Evolutionary conservation across 345 rosid species (phyloP).

Genomic region (Microcos paniculata): DNA sequence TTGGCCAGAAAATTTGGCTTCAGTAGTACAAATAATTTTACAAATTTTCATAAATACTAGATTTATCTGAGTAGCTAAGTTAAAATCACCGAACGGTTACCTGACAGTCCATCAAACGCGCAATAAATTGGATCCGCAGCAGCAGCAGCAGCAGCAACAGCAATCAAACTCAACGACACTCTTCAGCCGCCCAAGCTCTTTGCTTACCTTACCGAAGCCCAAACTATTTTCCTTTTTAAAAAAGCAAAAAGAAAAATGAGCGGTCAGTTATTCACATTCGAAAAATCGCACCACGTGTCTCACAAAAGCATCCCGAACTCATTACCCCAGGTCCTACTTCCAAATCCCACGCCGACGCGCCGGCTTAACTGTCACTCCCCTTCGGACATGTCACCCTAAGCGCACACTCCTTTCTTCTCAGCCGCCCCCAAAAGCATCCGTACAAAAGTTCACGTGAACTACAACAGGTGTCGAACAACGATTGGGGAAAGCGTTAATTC

Average conservation of each 20-base stretch:
- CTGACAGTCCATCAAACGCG: not conserved
- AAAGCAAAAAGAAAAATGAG: not conserved
- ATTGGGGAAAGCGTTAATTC: not conserved
- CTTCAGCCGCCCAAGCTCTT: not conserved
- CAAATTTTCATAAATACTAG: too few species aligned
- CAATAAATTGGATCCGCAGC: not conserved
- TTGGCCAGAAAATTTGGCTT: too few species aligned
- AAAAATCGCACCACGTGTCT: slow-evolving; percentile 9
- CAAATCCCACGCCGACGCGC: slow-evolving; percentile 23
- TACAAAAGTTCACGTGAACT: slow-evolving; percentile 25
- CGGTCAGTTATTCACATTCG: too few species aligned
- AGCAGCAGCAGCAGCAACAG: too few species aligned
- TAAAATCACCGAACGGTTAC: too few species aligned
- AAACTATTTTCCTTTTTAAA: too few species aligned
- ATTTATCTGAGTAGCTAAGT: too few species aligned
- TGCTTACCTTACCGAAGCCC: too few species aligned
- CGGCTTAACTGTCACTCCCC: slow-evolving; percentile 30
- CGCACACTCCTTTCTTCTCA: not conserved
- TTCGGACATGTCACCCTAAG: slow-evolving; percentile 28
- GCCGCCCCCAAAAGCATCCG: not conserved
- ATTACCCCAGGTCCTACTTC: not conserved
- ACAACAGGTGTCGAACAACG: not conserved
- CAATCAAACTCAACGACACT: not conserved
- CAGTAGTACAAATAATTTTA: too few species aligned
- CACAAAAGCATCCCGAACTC: not conserved